Conservation (phyloP, 2,329 filamentous ascomycete species). For the Fusarium fujikuroi region DNA sequence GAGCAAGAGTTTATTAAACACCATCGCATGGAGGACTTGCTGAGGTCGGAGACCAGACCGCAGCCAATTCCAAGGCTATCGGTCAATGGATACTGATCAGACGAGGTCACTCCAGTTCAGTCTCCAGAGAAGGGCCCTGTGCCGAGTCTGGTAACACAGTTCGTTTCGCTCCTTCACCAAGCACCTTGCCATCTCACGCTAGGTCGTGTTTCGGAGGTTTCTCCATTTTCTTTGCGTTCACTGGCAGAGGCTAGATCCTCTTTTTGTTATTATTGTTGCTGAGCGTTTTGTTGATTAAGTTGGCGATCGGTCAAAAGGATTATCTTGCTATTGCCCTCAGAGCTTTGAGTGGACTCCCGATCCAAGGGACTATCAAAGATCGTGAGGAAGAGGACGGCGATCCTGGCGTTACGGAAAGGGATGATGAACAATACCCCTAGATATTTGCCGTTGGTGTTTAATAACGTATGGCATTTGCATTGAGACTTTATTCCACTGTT, state of each 20-base stretch:
- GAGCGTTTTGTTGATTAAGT: neutral
- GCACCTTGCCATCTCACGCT: neutral
- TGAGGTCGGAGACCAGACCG: neutral
- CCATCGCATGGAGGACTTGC: neutral
- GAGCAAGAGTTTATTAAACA: neutral
- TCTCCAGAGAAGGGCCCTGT: neutral
- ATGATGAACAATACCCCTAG: neutral
- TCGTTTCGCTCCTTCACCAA: conserved; percentile 1
- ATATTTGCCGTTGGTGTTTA: neutral
- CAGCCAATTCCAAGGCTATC: neutral
- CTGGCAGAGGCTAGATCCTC: neutral
- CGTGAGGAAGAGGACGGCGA: neutral
- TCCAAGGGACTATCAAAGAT: neutral
- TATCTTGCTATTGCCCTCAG: neutral
- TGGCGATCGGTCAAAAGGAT: neutral
- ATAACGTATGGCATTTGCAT: neutral
- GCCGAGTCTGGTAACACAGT: neutral
- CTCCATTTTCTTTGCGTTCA: neutral
- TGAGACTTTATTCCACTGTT: too few relatives aligned
- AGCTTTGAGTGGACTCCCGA: neutral
- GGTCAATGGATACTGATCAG: neutral
- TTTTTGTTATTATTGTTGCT: neutral
- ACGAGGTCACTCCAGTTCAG: conserved; percentile 6
- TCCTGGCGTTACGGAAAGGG: neutral
- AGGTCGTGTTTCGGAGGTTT: neutral